Evolutionary conservation across 164 flowering plant genomes (phyloP), one percentile per base, ranked within the genome.

Genomic region (Vitis labrusca): DNA sequence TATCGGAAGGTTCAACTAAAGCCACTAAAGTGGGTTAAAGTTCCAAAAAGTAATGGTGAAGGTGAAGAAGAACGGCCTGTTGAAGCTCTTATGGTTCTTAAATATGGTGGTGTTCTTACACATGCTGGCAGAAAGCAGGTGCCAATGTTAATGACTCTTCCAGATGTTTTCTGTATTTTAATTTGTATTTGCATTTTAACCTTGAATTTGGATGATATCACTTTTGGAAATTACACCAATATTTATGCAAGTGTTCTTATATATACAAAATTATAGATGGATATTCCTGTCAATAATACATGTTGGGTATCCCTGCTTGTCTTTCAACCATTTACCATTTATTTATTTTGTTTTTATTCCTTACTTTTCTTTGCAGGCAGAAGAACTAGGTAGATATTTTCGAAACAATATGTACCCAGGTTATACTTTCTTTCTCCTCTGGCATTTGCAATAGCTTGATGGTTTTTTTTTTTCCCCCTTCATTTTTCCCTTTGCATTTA

Each of bases 121-220:
- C 99, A 96, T 85, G 99, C 99, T 69, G 99, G 99, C 64, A 86
- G 99, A 79, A 96, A 96, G 80, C 99, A 96, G 99, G 99, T 96
- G 37, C 2, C 51, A 16, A 29, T 55, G 15, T 16, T 50, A 32
- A 29, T 61, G 8, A 58, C 8, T 66, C 5, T 48, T 48, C 51
- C 65, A 44, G 37, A 63, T 51, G 15, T 64, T 61, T 67, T 62
- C 17, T 50, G 11, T 69, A 37, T 56, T 55, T 12, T 59, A 53
- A 53, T 54, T 14, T 12, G 52, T 50, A 54, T 14, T 53, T 14
- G 37, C 19, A 49, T 13, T 66, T 54, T 50, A 50, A n/a, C n/a
- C 44, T 56, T 10, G 9, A 19, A 47, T 11, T 37, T 16, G 11
- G 23, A 30, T 69, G 59, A 29, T 30, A 6, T 61, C 10, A 14